Evolutionary conservation across 352 stramenopile species (phyloP).

Genomic region (Albugo candida): DNA sequence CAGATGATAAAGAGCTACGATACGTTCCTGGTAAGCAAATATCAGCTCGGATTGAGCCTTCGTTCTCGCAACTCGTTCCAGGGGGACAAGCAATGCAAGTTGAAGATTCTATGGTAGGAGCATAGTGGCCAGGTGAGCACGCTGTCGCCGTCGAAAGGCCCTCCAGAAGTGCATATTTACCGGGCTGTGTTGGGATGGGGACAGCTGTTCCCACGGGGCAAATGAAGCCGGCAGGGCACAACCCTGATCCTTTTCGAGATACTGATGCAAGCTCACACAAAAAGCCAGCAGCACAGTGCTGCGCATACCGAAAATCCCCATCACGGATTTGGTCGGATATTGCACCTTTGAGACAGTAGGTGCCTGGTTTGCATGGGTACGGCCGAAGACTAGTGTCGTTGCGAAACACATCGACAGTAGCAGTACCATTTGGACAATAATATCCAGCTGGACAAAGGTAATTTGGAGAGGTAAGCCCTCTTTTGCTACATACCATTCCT

Average conservation of each 20-base stretch:
- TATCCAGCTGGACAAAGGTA: slow-evolving; percentile 86
- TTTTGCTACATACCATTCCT: slow-evolving; percentile 84
- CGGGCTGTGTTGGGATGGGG: slow-evolving; percentile 83
- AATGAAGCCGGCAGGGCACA: slow-evolving; percentile 87
- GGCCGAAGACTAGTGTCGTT: slow-evolving; percentile 92
- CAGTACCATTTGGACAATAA: slow-evolving; percentile 88
- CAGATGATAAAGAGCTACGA: slow-evolving; percentile 56
- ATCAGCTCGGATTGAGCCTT: slow-evolving; percentile 70
- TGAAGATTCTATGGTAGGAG: slow-evolving; percentile 89
- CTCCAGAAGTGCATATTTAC: slow-evolving; percentile 81
- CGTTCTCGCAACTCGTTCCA: slow-evolving; percentile 81
- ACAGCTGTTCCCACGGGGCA: slow-evolving; percentile 86
- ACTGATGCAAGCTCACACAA: slow-evolving; percentile 89
- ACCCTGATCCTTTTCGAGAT: slow-evolving; percentile 81
- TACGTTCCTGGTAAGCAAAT: slow-evolving; percentile 89
- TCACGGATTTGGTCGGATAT: slow-evolving; percentile 73
- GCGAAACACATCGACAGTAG: slow-evolving; percentile 86
- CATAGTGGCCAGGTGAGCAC: slow-evolving; percentile 90
- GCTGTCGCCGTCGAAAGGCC: slow-evolving; percentile 81
- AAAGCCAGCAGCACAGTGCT: slow-evolving; percentile 88
- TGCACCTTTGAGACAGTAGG: slow-evolving; percentile 90
- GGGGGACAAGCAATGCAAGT: slow-evolving; percentile 84
- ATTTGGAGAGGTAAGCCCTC: slow-evolving; percentile 74
- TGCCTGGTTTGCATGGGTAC: slow-evolving; percentile 89
- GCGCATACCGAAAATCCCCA: slow-evolving; percentile 80